These are phyloP conservation scores for Cutaneotrichosporon sp. DNA, from an alignment of 1,284 basidiomycete genomes.

Conservation along the genomic window DNA sequence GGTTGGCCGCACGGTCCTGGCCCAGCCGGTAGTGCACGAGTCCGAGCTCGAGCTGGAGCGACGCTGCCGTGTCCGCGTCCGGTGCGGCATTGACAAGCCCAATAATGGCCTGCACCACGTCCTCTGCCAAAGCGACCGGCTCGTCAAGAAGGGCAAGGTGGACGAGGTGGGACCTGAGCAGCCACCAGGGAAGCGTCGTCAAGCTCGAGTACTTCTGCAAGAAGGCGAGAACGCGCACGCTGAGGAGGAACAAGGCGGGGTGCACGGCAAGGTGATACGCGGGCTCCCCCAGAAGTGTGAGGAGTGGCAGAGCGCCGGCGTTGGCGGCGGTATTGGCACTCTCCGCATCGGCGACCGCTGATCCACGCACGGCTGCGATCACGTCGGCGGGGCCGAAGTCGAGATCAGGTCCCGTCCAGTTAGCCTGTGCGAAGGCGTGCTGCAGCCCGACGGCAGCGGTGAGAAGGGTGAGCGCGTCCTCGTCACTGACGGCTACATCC, in stretches of 20 bases:
- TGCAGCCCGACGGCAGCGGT: slow-evolving; percentile 70
- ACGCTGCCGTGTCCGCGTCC: slow-evolving; percentile 59
- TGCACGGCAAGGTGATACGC: slow-evolving; percentile 82
- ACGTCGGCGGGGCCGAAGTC: slow-evolving; percentile 52
- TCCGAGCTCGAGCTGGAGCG: slow-evolving; percentile 72
- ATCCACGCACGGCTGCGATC: slow-evolving; percentile 52
- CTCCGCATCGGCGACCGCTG: slow-evolving; percentile 39
- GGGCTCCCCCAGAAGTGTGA: slow-evolving; percentile 86
- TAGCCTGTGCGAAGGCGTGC: slow-evolving; percentile 85
- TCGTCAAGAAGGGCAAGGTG: slow-evolving; percentile 86
- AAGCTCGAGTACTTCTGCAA: slow-evolving; percentile 50
- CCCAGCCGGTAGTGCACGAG: slow-evolving; percentile 65
- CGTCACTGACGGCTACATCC: neutral
- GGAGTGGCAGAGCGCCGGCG: slow-evolving; percentile 61
- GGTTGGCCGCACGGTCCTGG: slow-evolving; percentile 72
- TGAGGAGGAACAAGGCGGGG: slow-evolving; percentile 69
- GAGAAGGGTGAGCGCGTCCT: slow-evolving; percentile 57
- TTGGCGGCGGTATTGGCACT: slow-evolving; percentile 54
- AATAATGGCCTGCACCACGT: slow-evolving; percentile 54
- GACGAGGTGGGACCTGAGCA: slow-evolving; percentile 64
- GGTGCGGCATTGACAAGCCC: slow-evolving; percentile 49
- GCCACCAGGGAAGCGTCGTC: slow-evolving; percentile 68
- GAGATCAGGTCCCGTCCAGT: slow-evolving; percentile 94
- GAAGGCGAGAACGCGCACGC: slow-evolving; percentile 64
- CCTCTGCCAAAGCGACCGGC: slow-evolving; percentile 60